Evolutionary conservation across 257 asterid genomes (phyloP).

Genomic region (Scutellaria galericulata): DNA sequence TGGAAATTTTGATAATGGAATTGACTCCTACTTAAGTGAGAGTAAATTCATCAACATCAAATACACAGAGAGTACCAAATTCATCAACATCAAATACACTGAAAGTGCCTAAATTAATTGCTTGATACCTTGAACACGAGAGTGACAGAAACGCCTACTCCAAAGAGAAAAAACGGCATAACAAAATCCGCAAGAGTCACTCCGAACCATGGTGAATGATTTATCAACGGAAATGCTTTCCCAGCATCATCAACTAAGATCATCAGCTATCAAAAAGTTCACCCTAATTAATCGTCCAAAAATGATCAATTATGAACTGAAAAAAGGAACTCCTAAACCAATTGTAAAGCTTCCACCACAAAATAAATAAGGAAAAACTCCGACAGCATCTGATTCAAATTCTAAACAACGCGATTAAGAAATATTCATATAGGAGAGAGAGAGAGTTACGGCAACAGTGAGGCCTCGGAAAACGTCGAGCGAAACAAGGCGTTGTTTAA

Average conservation of each 20-base stretch:
- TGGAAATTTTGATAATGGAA: not conserved
- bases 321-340: constrained; percentile 7
- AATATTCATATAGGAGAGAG: constrained; percentile 1
- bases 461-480: constrained; percentile 95
- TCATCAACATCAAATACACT: not conserved
- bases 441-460: constrained; percentile 68
- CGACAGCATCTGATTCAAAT: constrained; percentile 21
- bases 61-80: not conserved
- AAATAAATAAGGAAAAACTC: not conserved
- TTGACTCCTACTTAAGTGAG: too few relatives aligned
- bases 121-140: constrained; percentile 78
- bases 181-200: constrained; percentile 93
- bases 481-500: constrained; percentile 74
- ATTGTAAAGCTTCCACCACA: not conserved
- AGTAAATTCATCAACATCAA: not conserved
- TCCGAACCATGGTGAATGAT: constrained; percentile 95
- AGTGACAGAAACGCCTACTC: constrained; percentile 80
- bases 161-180: constrained; percentile 92
- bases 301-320: not conserved
- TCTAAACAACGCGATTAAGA: constrained; percentile 3
- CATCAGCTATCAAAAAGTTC: constrained; percentile 61
- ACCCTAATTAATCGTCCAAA: constrained; percentile 1
- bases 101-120: not conserved
- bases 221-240: constrained; percentile 80
- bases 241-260: constrained; percentile 96